Evolutionary conservation across 371 early-diverging fungal species (phyloP), one percentile per base, ranked within the genome.

Genomic region (Funneliformis caledonium): DNA sequence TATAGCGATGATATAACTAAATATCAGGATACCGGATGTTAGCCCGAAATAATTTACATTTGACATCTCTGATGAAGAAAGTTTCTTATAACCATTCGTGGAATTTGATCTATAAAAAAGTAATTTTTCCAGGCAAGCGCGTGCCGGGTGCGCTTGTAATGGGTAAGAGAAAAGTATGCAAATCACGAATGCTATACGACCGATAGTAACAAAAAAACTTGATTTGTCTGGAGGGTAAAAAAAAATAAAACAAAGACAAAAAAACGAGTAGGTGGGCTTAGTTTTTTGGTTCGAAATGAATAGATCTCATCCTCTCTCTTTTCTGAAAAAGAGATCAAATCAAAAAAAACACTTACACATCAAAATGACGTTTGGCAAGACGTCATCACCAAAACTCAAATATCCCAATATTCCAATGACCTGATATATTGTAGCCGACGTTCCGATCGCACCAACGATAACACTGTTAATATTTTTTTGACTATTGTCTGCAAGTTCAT

Each of bases 81-180:
- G 82, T 19, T 56, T 56, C 16, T 7, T 56, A 56, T 56, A 56
- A 56, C 56, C 56, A 56, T 56, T 56, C 31, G 3, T 50, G 26
- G 43, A 14, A 8, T 45, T 42, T 26, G 70, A 61, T 33, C 12
- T 52, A 67, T 50, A 78, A n/a, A 64, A 76, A 19, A 95, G 72
- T 1, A 98, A 91, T 84, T 97, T 98, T 84, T 96, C 95, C 37
- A 99, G 85, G 43, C 96, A 97, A 2, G 92, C 94, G 72, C 99
- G 92, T 82, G 96, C 95, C 3, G 99, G 99, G 82, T 98, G 97
- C 72, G 94, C 90, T 87, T 99, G 99, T 10, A 99, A 88, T 6
- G 99, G 99, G 89, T 97, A 99, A 4, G 97, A 96, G 81, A 99
- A 95, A 56, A 97, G 84, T 69, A 98, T 96, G 19, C 98, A 89